Conservation (phyloP, 2,329 filamentous ascomycete genomes). For the Aspergillus aculeatinus region DNA sequence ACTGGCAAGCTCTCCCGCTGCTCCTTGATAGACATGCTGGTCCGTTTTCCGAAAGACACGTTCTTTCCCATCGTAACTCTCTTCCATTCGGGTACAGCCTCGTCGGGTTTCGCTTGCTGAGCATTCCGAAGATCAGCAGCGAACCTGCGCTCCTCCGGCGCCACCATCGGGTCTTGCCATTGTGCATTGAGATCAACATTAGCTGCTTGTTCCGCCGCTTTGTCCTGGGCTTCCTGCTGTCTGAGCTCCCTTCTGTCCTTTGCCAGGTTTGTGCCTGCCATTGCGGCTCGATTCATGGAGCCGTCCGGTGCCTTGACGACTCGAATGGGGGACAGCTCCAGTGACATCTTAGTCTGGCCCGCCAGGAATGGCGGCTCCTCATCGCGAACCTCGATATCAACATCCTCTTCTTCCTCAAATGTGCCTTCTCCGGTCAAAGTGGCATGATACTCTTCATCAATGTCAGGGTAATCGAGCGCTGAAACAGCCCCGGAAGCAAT, state of each 20-base stretch:
- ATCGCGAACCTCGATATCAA: constrained; percentile 94
- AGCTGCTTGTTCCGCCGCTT: constrained; percentile 68
- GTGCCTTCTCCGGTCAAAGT: constrained; percentile 81
- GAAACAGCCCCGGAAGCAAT: constrained; percentile 94
- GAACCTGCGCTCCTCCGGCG: constrained; percentile 80
- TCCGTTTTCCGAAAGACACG: constrained; percentile 79
- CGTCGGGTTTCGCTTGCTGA: constrained; percentile 58
- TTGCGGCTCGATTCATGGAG: constrained; percentile 94
- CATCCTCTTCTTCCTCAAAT: constrained; percentile 90
- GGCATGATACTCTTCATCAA: constrained; percentile 90
- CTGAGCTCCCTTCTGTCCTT: constrained; percentile 87
- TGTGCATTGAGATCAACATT: constrained; percentile 83
- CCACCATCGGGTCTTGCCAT: constrained; percentile 97
- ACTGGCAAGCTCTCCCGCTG: constrained; percentile 89
- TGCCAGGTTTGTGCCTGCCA: constrained; percentile 83
- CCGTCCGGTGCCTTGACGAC: constrained; percentile 97
- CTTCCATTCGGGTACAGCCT: constrained; percentile 89
- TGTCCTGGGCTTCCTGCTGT: constrained; percentile 81
- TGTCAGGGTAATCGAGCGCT: constrained; percentile 87
- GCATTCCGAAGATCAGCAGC: constrained; percentile 78
- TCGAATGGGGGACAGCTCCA: constrained; percentile 91
- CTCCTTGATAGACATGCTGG: constrained; percentile 89
- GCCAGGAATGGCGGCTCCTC: constrained; percentile 95
- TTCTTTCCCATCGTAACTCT: constrained; percentile 76
- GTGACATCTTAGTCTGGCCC: constrained; percentile 92